Conservation (phyloP, 164 flowering plant species). For the Sextonia rubra region DNA sequence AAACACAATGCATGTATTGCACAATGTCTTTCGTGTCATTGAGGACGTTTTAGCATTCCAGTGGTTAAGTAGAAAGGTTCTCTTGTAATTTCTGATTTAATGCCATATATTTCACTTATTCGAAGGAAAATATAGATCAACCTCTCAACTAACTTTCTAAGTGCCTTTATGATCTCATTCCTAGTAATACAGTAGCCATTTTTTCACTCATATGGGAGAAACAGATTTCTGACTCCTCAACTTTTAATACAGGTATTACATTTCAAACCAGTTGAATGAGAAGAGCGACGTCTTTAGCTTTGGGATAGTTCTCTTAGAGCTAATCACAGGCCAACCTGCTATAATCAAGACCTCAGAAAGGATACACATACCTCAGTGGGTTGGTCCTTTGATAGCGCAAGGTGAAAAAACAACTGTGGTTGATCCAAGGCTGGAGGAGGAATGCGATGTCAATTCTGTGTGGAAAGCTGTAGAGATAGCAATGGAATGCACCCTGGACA, state of each 20-base stretch:
- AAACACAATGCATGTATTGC: too few relatives aligned
- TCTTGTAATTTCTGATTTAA: too few relatives aligned
- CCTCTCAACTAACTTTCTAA: too few relatives aligned
- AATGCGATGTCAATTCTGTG: conserved; percentile 25
- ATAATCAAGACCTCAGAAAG: conserved; percentile 9
- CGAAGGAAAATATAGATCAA: too few relatives aligned
- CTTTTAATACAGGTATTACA: conserved; percentile 22
- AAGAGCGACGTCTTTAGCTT: conserved; percentile 55
- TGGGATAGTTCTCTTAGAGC: conserved; percentile 45
- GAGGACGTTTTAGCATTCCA: conserved; percentile 45
- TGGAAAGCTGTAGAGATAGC: conserved; percentile 47
- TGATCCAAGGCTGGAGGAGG: conserved; percentile 36
- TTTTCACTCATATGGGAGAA: too few relatives aligned
- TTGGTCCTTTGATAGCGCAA: conserved; percentile 16
- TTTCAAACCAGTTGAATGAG: conserved; percentile 28
- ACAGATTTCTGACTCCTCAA: too few relatives aligned
- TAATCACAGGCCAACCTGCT: conserved; percentile 37
- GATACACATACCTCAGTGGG: conserved; percentile 32
- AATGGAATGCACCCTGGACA: conserved; percentile 30
- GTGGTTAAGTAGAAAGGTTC: conserved; percentile 49
- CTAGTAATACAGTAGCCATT: too few relatives aligned
- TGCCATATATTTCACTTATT: too few relatives aligned
- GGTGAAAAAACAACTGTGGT: conserved; percentile 32
- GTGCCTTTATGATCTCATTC: too few relatives aligned
- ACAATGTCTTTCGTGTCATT: conserved; percentile 45